These are phyloP conservation scores for Ustilago sp. DNA, from an alignment of 1,284 basidiomycete genomes.

Conservation along the genomic window DNA sequence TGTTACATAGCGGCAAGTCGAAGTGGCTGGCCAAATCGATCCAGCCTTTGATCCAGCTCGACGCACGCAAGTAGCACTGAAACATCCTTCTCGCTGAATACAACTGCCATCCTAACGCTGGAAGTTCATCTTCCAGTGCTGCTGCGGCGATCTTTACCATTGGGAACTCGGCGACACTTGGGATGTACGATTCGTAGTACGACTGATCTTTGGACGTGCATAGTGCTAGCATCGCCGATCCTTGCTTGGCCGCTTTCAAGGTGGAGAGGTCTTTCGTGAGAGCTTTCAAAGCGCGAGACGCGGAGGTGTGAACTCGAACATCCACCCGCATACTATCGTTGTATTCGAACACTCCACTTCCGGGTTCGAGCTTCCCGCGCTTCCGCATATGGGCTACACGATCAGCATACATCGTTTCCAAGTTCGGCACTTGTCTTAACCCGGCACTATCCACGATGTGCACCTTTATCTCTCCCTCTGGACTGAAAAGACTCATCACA, in stretches of 20 bases:
- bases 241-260: slow-evolving; percentile 76
- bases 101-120: slow-evolving; percentile 73
- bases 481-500: slow-evolving; percentile 88
- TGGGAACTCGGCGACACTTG: slow-evolving; percentile 82
- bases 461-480: slow-evolving; percentile 74
- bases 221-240: slow-evolving; percentile 80
- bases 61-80: slow-evolving; percentile 82
- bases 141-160: slow-evolving; percentile 85
- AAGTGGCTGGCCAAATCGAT: slow-evolving; percentile 88
- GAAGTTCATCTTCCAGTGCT: slow-evolving; percentile 76
- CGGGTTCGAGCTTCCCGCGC: slow-evolving; percentile 46
- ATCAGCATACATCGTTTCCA: slow-evolving; percentile 80
- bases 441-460: slow-evolving; percentile 91
- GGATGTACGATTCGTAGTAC: slow-evolving; percentile 83
- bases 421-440: slow-evolving; percentile 83
- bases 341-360: slow-evolving; percentile 75
- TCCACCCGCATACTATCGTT: slow-evolving; percentile 79
- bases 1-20: slow-evolving; percentile 88
- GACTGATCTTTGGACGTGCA: slow-evolving; percentile 86
- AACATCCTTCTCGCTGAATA: slow-evolving; percentile 78
- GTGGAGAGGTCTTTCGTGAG: slow-evolving; percentile 85
- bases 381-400: slow-evolving; percentile 71
- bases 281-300: slow-evolving; percentile 83
- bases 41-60: slow-evolving; percentile 83
- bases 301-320: slow-evolving; percentile 81